Evolutionary conservation across 495 filamentous ascomycete species (phyloP).

Genomic region (Cryomyces minteri): DNA sequence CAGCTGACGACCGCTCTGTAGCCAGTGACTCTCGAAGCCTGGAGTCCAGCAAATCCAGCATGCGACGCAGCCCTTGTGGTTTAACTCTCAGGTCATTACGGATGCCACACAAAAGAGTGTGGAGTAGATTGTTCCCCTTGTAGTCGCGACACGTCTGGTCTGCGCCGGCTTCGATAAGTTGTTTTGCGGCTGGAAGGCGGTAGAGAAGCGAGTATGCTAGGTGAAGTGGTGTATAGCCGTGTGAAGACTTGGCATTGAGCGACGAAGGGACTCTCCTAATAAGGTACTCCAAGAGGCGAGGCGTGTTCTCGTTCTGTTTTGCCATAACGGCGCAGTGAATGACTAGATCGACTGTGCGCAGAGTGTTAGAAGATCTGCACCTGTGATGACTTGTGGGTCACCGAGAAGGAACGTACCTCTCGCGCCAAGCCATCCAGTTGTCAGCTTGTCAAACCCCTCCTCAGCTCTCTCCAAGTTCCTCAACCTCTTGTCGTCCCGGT

Average conservation of each 20-base stretch:
- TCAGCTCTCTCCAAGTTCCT: slow-evolving; percentile 31
- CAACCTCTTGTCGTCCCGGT: slow-evolving; percentile 35
- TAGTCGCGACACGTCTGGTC: slow-evolving; percentile 38
- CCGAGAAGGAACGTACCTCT: slow-evolving; percentile 21
- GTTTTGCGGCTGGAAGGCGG: slow-evolving; percentile 31
- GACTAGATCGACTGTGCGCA: slow-evolving; percentile 25
- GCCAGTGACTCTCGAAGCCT: slow-evolving; percentile 27
- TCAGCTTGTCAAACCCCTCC: slow-evolving; percentile 38
- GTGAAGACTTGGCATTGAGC: slow-evolving; percentile 33
- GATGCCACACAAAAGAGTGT: slow-evolving; percentile 26
- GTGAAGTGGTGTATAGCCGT: slow-evolving; percentile 41
- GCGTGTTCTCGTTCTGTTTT: slow-evolving; percentile 16
- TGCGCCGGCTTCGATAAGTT: slow-evolving; percentile 43
- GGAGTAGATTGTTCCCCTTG: slow-evolving; percentile 38
- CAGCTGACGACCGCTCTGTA: slow-evolving; percentile 22
- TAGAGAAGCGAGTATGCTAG: slow-evolving; percentile 31
- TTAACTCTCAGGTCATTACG: slow-evolving; percentile 1
- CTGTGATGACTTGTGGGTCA: too few relatives aligned
- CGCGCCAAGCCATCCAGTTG: slow-evolving; percentile 39
- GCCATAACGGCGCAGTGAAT: slow-evolving; percentile 47
- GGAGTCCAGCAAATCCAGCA: slow-evolving; percentile 35
- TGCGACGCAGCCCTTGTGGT: slow-evolving; percentile 15
- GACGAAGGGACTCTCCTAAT: slow-evolving; percentile 35
- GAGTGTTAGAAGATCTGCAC: too few relatives aligned
- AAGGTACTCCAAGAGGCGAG: slow-evolving; percentile 40